Conservation (phyloP, 805 yeast species). For the Barnettozyma populi region DNA sequence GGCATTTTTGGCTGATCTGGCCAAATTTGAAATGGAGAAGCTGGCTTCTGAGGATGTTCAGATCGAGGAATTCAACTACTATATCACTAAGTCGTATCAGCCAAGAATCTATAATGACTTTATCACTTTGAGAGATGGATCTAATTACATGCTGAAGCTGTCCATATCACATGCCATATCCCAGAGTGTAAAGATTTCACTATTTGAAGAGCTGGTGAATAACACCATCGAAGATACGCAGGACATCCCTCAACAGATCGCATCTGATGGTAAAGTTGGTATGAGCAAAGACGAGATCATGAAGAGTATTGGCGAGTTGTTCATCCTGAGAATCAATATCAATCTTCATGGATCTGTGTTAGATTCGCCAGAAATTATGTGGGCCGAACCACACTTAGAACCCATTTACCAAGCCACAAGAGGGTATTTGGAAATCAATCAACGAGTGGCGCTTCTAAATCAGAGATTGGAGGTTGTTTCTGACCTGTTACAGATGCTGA, state of each 20-base stretch:
- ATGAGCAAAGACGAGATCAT: slow-evolving; percentile 93
- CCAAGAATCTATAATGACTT: slow-evolving; percentile 95
- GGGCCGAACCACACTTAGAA: slow-evolving; percentile 97
- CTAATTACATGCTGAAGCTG: slow-evolving; percentile 84
- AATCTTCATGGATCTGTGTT: slow-evolving; percentile 82
- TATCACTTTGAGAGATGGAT: slow-evolving; percentile 83
- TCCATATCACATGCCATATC: slow-evolving; percentile 95
- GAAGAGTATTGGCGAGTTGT: slow-evolving; percentile 95
- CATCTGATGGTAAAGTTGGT: slow-evolving; percentile 88
- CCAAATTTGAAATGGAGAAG: slow-evolving; percentile 89
- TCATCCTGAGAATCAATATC: slow-evolving; percentile 78
- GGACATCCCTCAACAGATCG: slow-evolving; percentile 94
- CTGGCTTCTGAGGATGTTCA: slow-evolving; percentile 89
- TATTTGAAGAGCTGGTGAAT: slow-evolving; percentile 93
- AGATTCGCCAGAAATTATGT: slow-evolving; percentile 97
- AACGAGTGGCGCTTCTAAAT: slow-evolving; percentile 82
- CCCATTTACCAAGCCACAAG: slow-evolving; percentile 97
- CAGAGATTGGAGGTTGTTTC: slow-evolving; percentile 91
- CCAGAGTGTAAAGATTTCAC: slow-evolving; percentile 90
- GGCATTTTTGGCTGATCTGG: slow-evolving; percentile 75
- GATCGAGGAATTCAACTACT: slow-evolving; percentile 90
- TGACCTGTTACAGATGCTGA: slow-evolving; percentile 90
- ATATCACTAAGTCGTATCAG: slow-evolving; percentile 88
- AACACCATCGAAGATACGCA: slow-evolving; percentile 96
- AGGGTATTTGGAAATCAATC: slow-evolving; percentile 92